Conservation (phyloP, 2,329 filamentous ascomycete species). For the Scedosporium aurantiacum region DNA sequence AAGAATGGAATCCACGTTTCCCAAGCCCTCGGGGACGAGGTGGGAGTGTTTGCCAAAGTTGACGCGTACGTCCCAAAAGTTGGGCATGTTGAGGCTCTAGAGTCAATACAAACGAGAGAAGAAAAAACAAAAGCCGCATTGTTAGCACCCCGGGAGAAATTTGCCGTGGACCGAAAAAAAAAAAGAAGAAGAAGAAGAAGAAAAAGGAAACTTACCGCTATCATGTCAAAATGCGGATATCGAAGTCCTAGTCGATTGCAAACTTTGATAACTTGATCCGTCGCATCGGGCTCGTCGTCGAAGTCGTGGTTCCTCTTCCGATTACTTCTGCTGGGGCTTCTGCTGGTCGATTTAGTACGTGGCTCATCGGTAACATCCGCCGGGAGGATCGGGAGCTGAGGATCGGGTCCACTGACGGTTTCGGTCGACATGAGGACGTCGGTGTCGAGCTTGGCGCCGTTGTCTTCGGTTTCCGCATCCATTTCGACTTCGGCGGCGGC, state of each 20-base stretch:
- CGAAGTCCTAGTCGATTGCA: no score
- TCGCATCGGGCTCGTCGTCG: not conserved
- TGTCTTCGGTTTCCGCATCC: not conserved
- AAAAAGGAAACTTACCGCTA: no score
- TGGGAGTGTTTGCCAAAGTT: constrained; percentile 7
- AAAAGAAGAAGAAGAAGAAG: no score
- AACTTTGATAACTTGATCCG: no score
- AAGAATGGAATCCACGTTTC: constrained; percentile 21
- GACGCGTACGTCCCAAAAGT: not conserved
- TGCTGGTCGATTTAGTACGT: not conserved
- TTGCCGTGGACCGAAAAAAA: no score
- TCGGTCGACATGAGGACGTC: not conserved
- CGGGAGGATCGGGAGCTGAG: not conserved
- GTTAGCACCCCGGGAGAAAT: not conserved
- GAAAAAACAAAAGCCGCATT: no score
- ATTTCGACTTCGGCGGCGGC: no score
- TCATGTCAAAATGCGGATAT: no score
- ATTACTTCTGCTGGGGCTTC: not conserved
- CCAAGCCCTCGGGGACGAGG: constrained; percentile 20
- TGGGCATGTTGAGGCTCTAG: not conserved
- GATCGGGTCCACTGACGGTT: not conserved
- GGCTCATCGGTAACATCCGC: not conserved
- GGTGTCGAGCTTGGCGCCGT: constrained; percentile 1
- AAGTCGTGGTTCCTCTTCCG: not conserved
- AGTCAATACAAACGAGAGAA: no score